Conservation (phyloP, 148 eudicot genomes). For the Fallopia convolvulus region DNA sequence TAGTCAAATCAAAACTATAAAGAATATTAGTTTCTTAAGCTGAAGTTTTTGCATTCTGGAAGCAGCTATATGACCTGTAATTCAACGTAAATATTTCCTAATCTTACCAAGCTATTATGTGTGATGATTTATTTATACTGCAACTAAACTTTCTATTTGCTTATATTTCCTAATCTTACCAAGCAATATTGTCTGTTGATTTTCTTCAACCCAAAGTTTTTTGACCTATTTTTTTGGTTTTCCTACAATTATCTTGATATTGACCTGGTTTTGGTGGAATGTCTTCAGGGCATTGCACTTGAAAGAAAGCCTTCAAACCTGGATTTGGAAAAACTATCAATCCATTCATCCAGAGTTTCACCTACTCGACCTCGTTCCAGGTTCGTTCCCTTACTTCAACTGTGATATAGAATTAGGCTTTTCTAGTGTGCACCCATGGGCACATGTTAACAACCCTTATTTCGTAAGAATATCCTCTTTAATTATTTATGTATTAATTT, state of each 20-base stretch:
- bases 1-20: not conserved
- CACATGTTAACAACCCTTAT: too few species aligned
- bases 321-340: constrained; percentile 59
- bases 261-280: constrained; percentile 8
- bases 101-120: not conserved
- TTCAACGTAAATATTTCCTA: not conserved
- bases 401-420: not conserved
- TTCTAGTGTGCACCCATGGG: too few species aligned
- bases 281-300: constrained; percentile 43
- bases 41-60: not conserved
- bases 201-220: not conserved
- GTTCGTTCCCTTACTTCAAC: constrained; percentile 27
- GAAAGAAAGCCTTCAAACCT: constrained; percentile 48
- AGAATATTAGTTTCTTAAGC: not conserved
- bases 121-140: too few species aligned
- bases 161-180: too few species aligned
- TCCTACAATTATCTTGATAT: not conserved
- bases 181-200: not conserved
- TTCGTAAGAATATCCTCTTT: too few species aligned
- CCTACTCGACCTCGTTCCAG: constrained; percentile 55
- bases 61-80: not conserved
- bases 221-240: not conserved
- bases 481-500: too few species aligned
- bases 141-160: not conserved
- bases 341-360: constrained; percentile 79